phyloP scores from a whole-genome alignment of 2,329 filamentous ascomycete species.

The Diaporthe vaccinii region DNA sequence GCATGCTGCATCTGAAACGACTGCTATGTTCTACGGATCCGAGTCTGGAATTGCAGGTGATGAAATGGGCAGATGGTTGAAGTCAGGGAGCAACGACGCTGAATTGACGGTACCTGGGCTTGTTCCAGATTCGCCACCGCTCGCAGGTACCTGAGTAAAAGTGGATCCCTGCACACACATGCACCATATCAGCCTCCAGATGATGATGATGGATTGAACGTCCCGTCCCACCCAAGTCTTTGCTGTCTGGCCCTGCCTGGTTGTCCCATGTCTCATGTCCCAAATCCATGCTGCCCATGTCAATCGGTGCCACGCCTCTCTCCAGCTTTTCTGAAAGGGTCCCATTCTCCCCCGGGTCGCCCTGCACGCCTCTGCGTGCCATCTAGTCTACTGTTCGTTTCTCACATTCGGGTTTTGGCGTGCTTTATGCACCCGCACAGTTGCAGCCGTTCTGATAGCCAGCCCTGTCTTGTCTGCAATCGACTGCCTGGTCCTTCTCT shows the following conservation, averaged over 20 bases:
- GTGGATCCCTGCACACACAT: constrained; percentile 18
- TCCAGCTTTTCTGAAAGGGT: constrained; percentile 27
- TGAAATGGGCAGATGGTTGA: background rate
- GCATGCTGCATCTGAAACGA: background rate
- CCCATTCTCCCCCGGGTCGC: background rate
- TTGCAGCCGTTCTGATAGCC: constrained; percentile 28
- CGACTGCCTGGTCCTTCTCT: background rate
- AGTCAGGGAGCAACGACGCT: background rate
- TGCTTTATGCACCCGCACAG: constrained; percentile 27
- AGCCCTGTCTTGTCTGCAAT: constrained; percentile 9
- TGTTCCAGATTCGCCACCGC: background rate
- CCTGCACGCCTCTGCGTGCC: constrained; percentile 11
- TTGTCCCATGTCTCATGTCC: constrained; percentile 20
- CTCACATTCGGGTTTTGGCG: constrained; percentile 9
- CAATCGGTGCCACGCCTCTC: constrained; percentile 28
- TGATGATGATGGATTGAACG: constrained; percentile 34
- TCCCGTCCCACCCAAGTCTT: constrained; percentile 31
- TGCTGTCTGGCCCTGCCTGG: constrained; percentile 10
- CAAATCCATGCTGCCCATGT: constrained; percentile 24
- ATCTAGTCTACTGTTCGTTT: constrained; percentile 6
- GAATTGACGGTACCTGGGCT: background rate
- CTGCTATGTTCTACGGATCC: background rate
- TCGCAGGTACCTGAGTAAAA: constrained; percentile 2
- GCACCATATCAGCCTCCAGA: constrained; percentile 32
- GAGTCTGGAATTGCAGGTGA: background rate